Conservation (phyloP, 208 protist species). For the Histomonas meleagridis region DNA sequence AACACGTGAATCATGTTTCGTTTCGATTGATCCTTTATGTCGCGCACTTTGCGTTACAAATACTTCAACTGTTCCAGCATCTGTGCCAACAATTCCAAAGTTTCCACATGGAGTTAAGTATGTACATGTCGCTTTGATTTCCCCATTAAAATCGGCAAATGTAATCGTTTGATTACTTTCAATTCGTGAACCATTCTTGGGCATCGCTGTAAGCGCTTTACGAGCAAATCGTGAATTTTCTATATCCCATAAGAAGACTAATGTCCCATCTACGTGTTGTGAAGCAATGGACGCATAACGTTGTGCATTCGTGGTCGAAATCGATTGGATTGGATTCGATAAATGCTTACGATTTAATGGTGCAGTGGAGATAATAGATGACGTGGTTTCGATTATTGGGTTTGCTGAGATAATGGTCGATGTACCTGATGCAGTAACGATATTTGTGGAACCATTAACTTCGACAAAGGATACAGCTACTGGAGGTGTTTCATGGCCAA, state of each 20-base stretch:
- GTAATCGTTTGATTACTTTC: not conserved
- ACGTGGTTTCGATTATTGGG: not conserved
- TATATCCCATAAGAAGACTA: not conserved
- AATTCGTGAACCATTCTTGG: not conserved
- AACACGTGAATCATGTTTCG: not conserved
- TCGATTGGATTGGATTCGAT: not conserved
- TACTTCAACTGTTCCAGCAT: not conserved
- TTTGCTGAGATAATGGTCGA: not conserved
- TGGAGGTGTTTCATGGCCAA: not conserved
- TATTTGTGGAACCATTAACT: not conserved
- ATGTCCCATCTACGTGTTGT: not conserved
- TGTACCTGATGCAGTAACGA: not conserved
- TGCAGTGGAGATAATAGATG: not conserved
- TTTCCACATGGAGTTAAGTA: not conserved
- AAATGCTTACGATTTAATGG: not conserved
- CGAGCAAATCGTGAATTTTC: not conserved
- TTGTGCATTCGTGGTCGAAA: not conserved
- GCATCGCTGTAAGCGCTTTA: not conserved
- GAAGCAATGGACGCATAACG: not conserved
- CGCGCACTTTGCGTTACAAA: not conserved
- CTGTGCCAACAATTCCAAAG: not conserved
- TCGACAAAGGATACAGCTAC: not conserved
- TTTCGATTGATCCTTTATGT: not conserved
- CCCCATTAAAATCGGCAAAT: not conserved
- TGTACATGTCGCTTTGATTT: not conserved